Conservation (phyloP, 331 rosid genomes). For the Malus hybrid region DNA sequence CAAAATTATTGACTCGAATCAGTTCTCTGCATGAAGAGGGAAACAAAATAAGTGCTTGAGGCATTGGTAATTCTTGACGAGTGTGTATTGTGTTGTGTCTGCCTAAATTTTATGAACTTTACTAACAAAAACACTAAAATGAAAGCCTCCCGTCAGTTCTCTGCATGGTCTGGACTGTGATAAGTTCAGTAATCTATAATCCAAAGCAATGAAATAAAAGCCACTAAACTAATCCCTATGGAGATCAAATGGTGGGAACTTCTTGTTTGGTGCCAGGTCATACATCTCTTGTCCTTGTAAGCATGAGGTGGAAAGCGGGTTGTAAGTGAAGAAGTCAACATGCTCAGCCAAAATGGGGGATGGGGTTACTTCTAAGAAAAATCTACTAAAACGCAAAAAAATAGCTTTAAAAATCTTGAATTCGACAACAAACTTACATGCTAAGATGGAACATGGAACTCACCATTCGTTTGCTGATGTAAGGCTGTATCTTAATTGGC, state of each 20-base stretch:
- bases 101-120: background rate
- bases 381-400: too few relatives aligned
- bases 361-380: too few relatives aligned
- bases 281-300: too few relatives aligned
- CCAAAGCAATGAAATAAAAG: background rate
- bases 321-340: too few relatives aligned
- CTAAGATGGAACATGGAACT: slow-evolving; percentile 21
- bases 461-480: slow-evolving; percentile 88
- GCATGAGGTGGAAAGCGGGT: too few relatives aligned
- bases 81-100: background rate
- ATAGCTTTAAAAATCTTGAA: slow-evolving; percentile 2
- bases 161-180: background rate
- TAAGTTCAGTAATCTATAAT: background rate
- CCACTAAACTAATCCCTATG: too few relatives aligned
- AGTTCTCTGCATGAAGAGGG: slow-evolving; percentile 47
- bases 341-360: too few relatives aligned
- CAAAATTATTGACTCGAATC: slow-evolving; percentile 22
- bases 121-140: background rate
- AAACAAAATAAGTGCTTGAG: background rate
- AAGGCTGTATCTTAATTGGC: slow-evolving; percentile 64
- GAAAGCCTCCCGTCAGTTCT: background rate
- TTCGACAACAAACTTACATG: background rate
- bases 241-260: too few relatives aligned
- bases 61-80: background rate
- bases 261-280: too few relatives aligned